These are phyloP conservation scores for Allomyces macrogynus DNA, from an alignment of 192 early-diverging fungal genomes.

Conservation along the genomic window DNA sequence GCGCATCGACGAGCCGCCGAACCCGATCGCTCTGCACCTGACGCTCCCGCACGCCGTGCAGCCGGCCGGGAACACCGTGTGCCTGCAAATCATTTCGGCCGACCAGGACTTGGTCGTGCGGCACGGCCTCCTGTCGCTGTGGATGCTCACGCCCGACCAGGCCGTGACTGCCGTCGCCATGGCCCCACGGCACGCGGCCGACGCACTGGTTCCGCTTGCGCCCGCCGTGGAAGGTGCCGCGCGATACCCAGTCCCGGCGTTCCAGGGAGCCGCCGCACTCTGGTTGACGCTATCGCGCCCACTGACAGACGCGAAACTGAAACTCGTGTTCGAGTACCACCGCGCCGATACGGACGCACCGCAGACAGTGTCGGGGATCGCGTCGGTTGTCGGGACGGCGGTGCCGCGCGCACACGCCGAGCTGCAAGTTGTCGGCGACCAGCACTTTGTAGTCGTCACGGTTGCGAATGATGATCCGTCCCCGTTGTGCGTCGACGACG, in stretches of 20 bases:
- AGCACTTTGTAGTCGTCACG: neutral
- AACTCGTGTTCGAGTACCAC: neutral
- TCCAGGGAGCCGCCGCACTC: neutral
- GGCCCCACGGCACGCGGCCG: neutral
- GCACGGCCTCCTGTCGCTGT: neutral
- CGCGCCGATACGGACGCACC: neutral
- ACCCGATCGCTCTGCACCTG: neutral
- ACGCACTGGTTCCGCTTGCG: neutral
- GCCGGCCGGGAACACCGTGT: neutral
- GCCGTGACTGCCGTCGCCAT: neutral
- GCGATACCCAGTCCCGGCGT: neutral
- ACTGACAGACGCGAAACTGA: neutral
- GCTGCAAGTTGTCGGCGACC: neutral
- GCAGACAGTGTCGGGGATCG: neutral
- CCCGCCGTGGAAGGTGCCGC: neutral
- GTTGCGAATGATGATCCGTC: neutral
- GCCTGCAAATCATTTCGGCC: neutral
- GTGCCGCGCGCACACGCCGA: neutral
- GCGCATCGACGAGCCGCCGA: neutral
- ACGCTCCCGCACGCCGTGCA: neutral
- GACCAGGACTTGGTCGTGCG: neutral
- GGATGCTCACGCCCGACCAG: neutral
- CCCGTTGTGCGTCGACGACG: neutral
- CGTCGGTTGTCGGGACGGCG: neutral
- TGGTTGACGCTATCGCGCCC: neutral